Conservation (phyloP, 73 alveolate species). For the Paramecium sonneborni region DNA sequence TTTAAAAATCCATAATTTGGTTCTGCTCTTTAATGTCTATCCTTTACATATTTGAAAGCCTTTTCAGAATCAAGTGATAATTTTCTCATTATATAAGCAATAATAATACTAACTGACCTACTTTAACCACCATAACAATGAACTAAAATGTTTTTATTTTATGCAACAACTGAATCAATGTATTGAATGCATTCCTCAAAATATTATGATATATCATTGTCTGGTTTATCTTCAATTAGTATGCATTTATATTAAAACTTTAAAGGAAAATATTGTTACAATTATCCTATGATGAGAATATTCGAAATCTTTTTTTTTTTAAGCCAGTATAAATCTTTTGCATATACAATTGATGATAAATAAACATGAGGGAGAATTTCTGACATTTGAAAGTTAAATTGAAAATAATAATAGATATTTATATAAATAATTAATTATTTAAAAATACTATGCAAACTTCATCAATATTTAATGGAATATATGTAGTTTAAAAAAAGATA, state of each 20-base stretch:
- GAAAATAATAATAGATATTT: background rate
- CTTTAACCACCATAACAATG: slow-evolving; percentile 79
- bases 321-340: background rate
- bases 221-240: slow-evolving; percentile 49
- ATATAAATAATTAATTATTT: background rate
- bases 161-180: background rate
- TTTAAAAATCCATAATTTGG: slow-evolving; percentile 68
- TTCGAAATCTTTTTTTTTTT: background rate
- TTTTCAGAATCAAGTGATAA: slow-evolving; percentile 27
- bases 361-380: background rate
- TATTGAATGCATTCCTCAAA: slow-evolving; percentile 62
- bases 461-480: background rate
- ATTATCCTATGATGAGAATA: slow-evolving; percentile 51
- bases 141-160: slow-evolving; percentile 58
- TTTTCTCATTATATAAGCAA: slow-evolving; percentile 69
- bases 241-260: slow-evolving; percentile 59
- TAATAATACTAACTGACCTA: slow-evolving; percentile 68
- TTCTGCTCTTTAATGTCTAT: slow-evolving; percentile 42
- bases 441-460: background rate
- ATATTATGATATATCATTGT: slow-evolving; percentile 43
- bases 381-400: background rate
- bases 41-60: slow-evolving; percentile 49
- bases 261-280: slow-evolving; percentile 25
- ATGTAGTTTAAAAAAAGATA: slow-evolving; percentile 68
- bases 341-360: slow-evolving; percentile 23